These are phyloP conservation scores for Hondaea fermentalgiana DNA, from an alignment of 108 stramenopile species.

Conservation along the genomic window DNA sequence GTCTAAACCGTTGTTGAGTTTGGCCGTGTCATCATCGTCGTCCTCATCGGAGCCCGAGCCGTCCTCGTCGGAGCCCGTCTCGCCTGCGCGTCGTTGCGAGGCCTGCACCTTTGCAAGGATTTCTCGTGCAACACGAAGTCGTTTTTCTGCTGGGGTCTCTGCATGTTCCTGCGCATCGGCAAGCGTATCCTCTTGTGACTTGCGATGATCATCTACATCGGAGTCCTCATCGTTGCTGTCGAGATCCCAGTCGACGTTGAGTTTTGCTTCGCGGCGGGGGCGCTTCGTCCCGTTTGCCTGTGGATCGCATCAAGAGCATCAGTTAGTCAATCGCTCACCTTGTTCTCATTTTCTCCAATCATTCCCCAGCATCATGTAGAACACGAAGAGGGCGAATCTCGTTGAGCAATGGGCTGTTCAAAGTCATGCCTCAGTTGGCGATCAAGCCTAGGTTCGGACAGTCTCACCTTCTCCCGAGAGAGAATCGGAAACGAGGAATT, in stretches of 20 bases:
- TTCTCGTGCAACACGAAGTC: slow-evolving; percentile 45
- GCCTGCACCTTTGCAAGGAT: slow-evolving; percentile 38
- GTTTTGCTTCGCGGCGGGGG: neutral
- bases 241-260: slow-evolving; percentile 22
- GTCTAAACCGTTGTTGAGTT: slow-evolving; percentile 28
- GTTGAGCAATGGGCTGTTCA: too few species aligned
- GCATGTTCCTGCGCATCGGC: slow-evolving; percentile 24
- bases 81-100: slow-evolving; percentile 18
- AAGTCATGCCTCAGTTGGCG: neutral
- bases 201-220: neutral
- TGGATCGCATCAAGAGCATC: too few species aligned
- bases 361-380: neutral
- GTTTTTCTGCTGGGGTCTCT: slow-evolving; percentile 49
- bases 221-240: neutral
- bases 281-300: neutral
- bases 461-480: neutral
- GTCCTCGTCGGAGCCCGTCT: slow-evolving; percentile 17
- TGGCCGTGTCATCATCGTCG: slow-evolving; percentile 12
- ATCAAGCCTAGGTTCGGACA: neutral
- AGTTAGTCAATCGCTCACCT: too few species aligned
- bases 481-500: slow-evolving; percentile 21
- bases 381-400: too few species aligned
- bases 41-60: neutral
- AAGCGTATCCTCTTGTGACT: neutral
- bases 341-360: neutral